Base-by-base conservation (phyloP, 345 rosid genomes). In the Lepidium africanum region DNA sequence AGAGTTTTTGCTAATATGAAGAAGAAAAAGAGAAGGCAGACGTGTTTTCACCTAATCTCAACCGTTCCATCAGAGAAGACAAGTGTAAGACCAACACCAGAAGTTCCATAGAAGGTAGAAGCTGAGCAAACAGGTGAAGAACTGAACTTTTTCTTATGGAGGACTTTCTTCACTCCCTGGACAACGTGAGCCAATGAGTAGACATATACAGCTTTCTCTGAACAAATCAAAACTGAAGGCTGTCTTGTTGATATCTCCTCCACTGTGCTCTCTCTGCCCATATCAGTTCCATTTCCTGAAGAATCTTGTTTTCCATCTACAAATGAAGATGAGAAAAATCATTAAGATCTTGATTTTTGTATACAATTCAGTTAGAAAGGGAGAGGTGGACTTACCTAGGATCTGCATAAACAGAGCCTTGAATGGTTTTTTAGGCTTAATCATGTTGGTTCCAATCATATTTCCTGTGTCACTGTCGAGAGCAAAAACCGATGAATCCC, bases 101-200 rank as follows among this genome's bases (percentile, higher is more conserved):
- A 70, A 16, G 70, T 78, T 74, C 80, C 60, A 50, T 47, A 69
- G 67, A 93, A 86, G 21, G 86, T 79, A 40, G 96, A 88, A 76
- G 97, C 98, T 84, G 84, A 93, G 84, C 85, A 88, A 74, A 95
- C 85, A 11, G 84, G 64, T 36, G 82, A 74, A 51, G 90, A 84
- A 52, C 72, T 76, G 14, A 90, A 90, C 81, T 88, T 93, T 83
- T 88, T 93, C 93, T 90, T 93, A 71, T 83, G 80, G 33, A 71
- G 76, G 40, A 90, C 84, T 79, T 87, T 93, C 85, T 88, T 90
- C 41, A 88, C 79, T 71, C 98, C 98, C 86, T 90, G 98, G 65
- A 81, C 75, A 54, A 81, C 77, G 16, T 90, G 94, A 55, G 65
- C 63, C 45, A 90, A 66, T 39, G 97, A 87, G 78, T 90, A 93